Base-by-base conservation (phyloP, 176 grass and related monocot species). In the Avena sativa region DNA sequence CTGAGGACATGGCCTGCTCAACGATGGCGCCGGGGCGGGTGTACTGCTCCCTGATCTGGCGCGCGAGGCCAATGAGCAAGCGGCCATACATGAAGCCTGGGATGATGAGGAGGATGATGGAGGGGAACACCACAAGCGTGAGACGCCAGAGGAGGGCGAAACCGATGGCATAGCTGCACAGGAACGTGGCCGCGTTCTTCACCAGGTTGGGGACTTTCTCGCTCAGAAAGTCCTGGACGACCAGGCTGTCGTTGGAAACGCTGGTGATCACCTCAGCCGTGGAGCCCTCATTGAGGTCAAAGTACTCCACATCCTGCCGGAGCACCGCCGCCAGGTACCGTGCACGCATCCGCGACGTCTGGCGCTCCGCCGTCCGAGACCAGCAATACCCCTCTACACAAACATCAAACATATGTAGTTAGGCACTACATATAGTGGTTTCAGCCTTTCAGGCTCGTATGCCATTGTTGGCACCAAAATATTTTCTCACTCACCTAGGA, bases 151-250 rank as follows among this genome's bases (percentile, higher is more conserved):
- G 44, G 20, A 97, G 69, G 16, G 76, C 80, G 72, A 97, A 89
- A 0, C 92, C 92, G 17, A 89, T 89, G 1, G 48, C 78, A 61
- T 97, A 97, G 88, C 90, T 89, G 36, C 95, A 84, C 0, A 91
- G 0, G 82, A 97, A 97, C 36, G 84, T 91, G 15, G 92, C 20
- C 6, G 13, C 12, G 69, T 94, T 97, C 92, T 91, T 94, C 53
- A 97, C 86, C 74, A 97, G 92, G 86, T 97, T 97, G 9, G 95
- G 95, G 21, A 94, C 86, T 84, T 97, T 97, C 80, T 97, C 95
- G 44, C 92, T 84, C 13, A 97, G 81, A 32, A 81, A 86, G 78
- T 97, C 95, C 82, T 94, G 92, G 60, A 97, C 87, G 3, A 91
- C 87, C 1, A 97, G 95, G 65, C 92, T 97, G 80, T 97, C 95